Percentiles rank a stretch among this genome's conserved stretches.
Conservation (phyloP, 2,329 filamentous ascomycete species). For the Phoma sp. region DNA sequence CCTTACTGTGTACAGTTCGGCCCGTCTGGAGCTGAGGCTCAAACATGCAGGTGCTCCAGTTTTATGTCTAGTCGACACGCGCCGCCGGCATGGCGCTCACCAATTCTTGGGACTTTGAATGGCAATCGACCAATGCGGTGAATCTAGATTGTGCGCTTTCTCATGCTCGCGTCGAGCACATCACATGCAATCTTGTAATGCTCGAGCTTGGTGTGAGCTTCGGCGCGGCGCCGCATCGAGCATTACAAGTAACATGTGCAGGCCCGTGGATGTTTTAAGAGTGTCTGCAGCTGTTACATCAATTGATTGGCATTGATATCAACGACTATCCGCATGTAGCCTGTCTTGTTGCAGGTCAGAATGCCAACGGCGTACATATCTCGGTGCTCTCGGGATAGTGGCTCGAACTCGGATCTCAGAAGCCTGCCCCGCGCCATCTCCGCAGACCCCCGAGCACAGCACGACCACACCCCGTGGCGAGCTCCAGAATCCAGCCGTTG, state of each 20-base stretch:
- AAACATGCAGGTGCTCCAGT: not conserved
- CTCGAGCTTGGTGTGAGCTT: not conserved
- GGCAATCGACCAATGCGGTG: not conserved
- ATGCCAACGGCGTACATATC: not conserved
- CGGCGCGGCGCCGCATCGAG: not conserved
- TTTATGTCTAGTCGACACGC: not conserved
- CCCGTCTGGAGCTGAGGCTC: slow-evolving; percentile 6
- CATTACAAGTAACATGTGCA: too few species aligned
- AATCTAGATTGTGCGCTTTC: slow-evolving; percentile 1
- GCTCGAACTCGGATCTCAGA: slow-evolving; percentile 3
- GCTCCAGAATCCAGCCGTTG: not conserved
- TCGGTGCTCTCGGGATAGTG: slow-evolving; percentile 4
- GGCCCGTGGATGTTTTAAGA: too few species aligned
- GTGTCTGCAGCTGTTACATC: too few species aligned
- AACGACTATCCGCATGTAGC: too few species aligned
- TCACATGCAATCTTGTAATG: slow-evolving; percentile 1
- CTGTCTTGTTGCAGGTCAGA: too few species aligned
- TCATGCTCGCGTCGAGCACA: not conserved
- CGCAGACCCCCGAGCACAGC: not conserved
- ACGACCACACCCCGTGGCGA: not conserved
- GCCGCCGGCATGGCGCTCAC: slow-evolving; percentile 2
- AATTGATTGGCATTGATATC: too few species aligned
- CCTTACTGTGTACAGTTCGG: not conserved
- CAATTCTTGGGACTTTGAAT: not conserved
- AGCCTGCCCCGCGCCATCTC: slow-evolving; percentile 4